phyloP scores from a whole-genome alignment of 345 rosid genomes.

The Salix udensis region DNA sequence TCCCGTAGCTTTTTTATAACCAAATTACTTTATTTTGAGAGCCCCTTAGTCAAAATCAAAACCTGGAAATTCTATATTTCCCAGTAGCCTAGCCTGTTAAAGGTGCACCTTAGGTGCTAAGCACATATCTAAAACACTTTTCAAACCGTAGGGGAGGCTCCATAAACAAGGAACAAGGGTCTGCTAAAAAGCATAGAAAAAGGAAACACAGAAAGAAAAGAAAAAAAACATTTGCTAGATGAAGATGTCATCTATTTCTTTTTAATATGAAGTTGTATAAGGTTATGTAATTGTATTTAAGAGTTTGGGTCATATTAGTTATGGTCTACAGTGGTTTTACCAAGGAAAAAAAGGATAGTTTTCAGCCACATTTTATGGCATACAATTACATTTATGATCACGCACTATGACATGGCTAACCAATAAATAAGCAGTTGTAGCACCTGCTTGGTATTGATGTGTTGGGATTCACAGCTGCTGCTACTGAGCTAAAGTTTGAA shows the following conservation, averaged over 20 bases:
- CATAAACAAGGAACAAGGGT: neutral
- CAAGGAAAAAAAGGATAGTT: neutral
- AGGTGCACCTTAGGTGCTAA: neutral
- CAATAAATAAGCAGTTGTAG: neutral
- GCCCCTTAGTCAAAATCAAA: neutral
- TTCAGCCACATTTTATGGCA: neutral
- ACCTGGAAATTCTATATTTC: neutral
- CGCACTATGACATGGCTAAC: neutral
- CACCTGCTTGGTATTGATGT: neutral
- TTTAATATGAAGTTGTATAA: neutral
- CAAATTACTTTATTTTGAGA: neutral
- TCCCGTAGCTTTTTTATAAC: neutral
- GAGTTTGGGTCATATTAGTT: neutral
- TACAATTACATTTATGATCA: too few relatives aligned
- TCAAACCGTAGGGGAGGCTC: neutral
- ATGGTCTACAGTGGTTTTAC: neutral
- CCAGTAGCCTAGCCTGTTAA: neutral
- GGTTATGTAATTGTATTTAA: neutral
- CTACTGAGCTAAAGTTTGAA: neutral
- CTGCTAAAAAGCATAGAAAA: neutral
- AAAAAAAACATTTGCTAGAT: neutral
- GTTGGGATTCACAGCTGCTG: neutral
- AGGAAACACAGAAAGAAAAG: neutral
- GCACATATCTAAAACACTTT: neutral
- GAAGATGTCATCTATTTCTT: neutral